Evolutionary conservation across 108 stramenopile species (phyloP).

Genomic region (Nitzschia sp.): DNA sequence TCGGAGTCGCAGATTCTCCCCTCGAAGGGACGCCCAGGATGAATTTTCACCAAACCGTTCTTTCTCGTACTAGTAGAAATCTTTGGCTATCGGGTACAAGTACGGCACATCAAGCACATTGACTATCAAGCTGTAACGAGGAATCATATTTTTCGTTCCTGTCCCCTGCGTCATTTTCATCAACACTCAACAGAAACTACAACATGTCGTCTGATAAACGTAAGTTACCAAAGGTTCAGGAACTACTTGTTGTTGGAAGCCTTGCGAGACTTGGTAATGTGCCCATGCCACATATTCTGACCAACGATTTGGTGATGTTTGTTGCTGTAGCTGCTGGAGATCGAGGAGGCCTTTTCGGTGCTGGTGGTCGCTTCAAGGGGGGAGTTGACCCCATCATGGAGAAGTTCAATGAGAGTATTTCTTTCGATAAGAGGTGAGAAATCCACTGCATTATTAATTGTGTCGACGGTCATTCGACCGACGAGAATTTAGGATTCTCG

Average conservation of each 20-base stretch:
- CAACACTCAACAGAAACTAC: background rate
- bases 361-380: constrained; percentile 95
- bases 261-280: no score
- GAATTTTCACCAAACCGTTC: no score
- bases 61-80: no score
- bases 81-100: no score
- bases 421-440: constrained; percentile 85
- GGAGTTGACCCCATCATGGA: constrained; percentile 99
- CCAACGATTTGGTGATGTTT: background rate
- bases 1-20: no score
- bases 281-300: no score
- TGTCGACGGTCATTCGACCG: background rate
- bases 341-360: constrained; percentile 90
- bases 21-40: no score
- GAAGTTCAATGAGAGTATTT: constrained; percentile 95
- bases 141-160: background rate
- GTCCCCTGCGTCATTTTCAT: background rate
- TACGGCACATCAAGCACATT: no score
- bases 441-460: background rate
- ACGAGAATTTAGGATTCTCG: background rate
- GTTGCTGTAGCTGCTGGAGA: constrained; percentile 13
- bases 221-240: background rate
- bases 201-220: constrained; percentile 17
- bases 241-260: no score
- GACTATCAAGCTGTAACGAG: no score